Conservation (phyloP, 768 basidiomycete species). For the Roridomyces roridus region DNA sequence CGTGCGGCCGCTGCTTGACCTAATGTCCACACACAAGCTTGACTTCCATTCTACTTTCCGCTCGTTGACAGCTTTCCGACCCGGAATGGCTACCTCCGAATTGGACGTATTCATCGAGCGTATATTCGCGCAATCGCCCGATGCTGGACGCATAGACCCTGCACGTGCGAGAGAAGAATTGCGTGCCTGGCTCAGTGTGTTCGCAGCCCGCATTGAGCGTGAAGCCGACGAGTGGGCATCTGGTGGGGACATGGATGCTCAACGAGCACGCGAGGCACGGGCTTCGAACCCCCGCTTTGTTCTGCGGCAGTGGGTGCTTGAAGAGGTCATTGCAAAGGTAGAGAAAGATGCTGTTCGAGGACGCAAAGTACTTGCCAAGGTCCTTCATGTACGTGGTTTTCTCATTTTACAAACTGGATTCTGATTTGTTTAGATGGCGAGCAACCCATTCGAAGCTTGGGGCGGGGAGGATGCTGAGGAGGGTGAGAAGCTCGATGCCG, state of each 20-base stretch:
- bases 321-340: slow-evolving; percentile 85
- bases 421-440: slow-evolving; percentile 71
- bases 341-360: slow-evolving; percentile 70
- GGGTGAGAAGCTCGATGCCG: slow-evolving; percentile 51
- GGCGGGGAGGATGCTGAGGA: slow-evolving; percentile 73
- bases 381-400: slow-evolving; percentile 69
- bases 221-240: slow-evolving; percentile 56
- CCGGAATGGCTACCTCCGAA: slow-evolving; percentile 34
- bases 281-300: slow-evolving; percentile 89
- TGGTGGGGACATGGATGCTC: slow-evolving; percentile 42
- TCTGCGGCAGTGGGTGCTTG: slow-evolving; percentile 93
- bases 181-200: slow-evolving; percentile 68
- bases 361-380: slow-evolving; percentile 75
- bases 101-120: slow-evolving; percentile 50
- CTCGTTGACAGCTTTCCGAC: slow-evolving; percentile 65
- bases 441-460: slow-evolving; percentile 85
- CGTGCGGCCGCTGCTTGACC: slow-evolving; percentile 70
- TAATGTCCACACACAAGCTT: slow-evolving; percentile 76
- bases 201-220: slow-evolving; percentile 60
- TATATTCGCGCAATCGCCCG: slow-evolving; percentile 54
- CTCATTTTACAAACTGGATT: neutral
- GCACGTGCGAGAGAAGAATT: slow-evolving; percentile 57
- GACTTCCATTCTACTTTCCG: slow-evolving; percentile 93
- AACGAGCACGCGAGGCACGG: slow-evolving; percentile 57
- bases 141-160: slow-evolving; percentile 49